Base-by-base conservation (phyloP, 768 basidiomycete species). In the Pisolithus microcarpus region DNA sequence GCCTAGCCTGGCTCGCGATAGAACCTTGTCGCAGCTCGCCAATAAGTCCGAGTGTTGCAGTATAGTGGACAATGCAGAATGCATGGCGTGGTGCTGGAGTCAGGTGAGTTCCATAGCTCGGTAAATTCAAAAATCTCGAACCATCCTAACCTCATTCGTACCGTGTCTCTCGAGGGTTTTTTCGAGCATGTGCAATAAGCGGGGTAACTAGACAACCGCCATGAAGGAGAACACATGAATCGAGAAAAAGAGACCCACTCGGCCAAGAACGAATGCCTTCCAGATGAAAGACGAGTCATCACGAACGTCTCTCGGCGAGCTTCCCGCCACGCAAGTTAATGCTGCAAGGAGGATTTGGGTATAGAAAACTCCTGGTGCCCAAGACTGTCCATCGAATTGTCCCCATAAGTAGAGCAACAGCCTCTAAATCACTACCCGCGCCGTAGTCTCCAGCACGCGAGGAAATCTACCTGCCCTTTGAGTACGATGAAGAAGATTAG, bases 261-360 rank as follows among this genome's bases (percentile, higher is more conserved):
- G 76, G 37, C 85, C 82, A 49, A 86, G 68, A 18, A 87, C 73
- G 60, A 89, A 90, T 18, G 81, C 75, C 56, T 78, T 79, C 87
- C 87, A 91, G 30, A 88, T 59, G 36, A 67, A 68, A 42, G 64
- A 55, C 48, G 68, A 52, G 59, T 65, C 55, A 56, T 69, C 55
- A 49, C 65, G 54, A 44, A 61, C 54, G 5, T 60, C 61, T 49
- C 50, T 69, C 2, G 70, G 60, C 13, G 67, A 59, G 46, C 66
- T 77, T 61, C 85, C 81, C 1, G 79, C 73, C 19, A 89, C 68
- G 57, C 80, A 85, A 7, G 75, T 76, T 53, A 86, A 68, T 4
- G 84, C 79, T 3, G 85, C 74, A 18, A 82, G 68, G 26, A 89
- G 68, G 42, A 88, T 63, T 57, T 87, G 87, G 0, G 79, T 82